These are phyloP conservation scores for Mortierella sp. DNA, from an alignment of 371 early-diverging fungal genomes.

Conservation along the genomic window DNA sequence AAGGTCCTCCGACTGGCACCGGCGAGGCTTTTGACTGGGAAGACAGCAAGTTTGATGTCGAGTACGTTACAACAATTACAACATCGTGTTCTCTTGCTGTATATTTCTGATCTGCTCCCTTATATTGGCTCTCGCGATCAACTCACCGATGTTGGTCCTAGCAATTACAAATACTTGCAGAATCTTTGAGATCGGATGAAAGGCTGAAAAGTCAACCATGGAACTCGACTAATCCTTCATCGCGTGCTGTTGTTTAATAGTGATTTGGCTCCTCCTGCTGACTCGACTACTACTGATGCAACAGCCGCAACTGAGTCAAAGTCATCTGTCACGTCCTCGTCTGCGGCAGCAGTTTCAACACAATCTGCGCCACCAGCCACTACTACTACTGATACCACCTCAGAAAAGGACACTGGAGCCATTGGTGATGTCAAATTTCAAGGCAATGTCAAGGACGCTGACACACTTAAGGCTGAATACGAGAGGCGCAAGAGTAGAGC, in stretches of 20 bases:
- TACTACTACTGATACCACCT: not conserved
- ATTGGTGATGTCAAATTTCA: conserved; percentile 16
- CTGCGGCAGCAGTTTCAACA: not conserved
- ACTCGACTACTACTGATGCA: conserved; percentile 5
- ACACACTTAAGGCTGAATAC: conserved; percentile 40
- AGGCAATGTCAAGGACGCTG: conserved; percentile 20
- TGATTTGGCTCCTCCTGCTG: conserved; percentile 43
- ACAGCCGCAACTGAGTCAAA: not conserved
- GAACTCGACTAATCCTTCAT: not conserved
- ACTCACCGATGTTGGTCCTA: too few relatives aligned
- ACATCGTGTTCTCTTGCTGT: too few relatives aligned
- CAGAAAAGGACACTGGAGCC: not conserved
- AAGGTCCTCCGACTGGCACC: conserved; percentile 33
- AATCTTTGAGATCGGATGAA: too few relatives aligned
- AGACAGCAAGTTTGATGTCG: conserved; percentile 40
- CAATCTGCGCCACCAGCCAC: conserved; percentile 2
- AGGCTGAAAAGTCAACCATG: too few relatives aligned
- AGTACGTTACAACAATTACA: too few relatives aligned
- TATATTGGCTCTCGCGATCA: not conserved
- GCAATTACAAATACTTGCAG: too few relatives aligned
- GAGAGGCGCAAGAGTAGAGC: conserved; percentile 57
- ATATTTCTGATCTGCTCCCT: too few relatives aligned
- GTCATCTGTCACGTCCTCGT: not conserved
- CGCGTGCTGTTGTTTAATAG: conserved; percentile 1
- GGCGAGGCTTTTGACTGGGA: conserved; percentile 50